Conservation (phyloP, 2,329 filamentous ascomycete species). For the Neoarthrinium moseri region DNA sequence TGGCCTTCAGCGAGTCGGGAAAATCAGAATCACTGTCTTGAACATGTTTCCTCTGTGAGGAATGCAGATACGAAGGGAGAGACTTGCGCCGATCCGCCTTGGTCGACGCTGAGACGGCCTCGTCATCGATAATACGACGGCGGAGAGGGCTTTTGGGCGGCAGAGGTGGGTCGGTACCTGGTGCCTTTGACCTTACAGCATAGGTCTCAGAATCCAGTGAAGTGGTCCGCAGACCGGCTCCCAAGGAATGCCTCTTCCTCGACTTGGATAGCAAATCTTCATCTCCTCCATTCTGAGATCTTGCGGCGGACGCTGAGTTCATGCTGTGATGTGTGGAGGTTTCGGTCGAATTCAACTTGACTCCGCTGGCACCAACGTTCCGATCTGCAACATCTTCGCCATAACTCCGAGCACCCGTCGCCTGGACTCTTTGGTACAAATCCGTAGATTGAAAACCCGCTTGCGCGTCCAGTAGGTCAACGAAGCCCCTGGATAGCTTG, state of each 20-base stretch:
- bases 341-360: slow-evolving; percentile 30
- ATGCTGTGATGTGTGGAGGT: too few species aligned
- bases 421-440: slow-evolving; percentile 47
- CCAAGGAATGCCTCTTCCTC: slow-evolving; percentile 21
- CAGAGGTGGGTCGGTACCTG: background rate
- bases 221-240: slow-evolving; percentile 19
- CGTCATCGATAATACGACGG: background rate
- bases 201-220: slow-evolving; percentile 12
- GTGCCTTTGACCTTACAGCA: slow-evolving; percentile 10
- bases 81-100: slow-evolving; percentile 20
- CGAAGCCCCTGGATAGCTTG: slow-evolving; percentile 34
- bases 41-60: slow-evolving; percentile 4
- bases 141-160: too few species aligned
- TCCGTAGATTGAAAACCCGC: slow-evolving; percentile 48
- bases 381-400: slow-evolving; percentile 66
- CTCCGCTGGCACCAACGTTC: slow-evolving; percentile 45
- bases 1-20: slow-evolving; percentile 17
- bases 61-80: slow-evolving; percentile 20
- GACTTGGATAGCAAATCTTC: too few species aligned
- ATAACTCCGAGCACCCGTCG: slow-evolving; percentile 52
- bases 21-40: slow-evolving; percentile 14
- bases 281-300: too few species aligned
- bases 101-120: background rate
- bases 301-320: too few species aligned
- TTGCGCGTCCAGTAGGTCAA: slow-evolving; percentile 60